Evolutionary conservation across 257 asterid genomes (phyloP).

Genomic region (Fraxinus excelsior): DNA sequence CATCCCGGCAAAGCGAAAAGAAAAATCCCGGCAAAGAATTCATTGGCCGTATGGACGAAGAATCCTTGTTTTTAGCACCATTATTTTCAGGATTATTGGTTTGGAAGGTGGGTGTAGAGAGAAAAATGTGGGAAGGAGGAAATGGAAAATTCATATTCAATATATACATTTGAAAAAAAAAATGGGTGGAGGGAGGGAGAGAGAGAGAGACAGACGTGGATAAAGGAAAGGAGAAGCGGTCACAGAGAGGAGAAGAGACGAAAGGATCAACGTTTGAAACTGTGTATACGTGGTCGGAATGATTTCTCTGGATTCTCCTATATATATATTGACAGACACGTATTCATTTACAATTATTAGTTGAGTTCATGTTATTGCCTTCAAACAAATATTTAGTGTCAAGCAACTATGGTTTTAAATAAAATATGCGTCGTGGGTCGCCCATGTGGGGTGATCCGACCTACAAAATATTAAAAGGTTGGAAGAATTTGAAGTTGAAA

Average conservation of each 20-base stretch:
- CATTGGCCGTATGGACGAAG: conserved; percentile 12
- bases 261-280: conserved; percentile 43
- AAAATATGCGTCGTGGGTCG: no score
- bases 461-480: no score
- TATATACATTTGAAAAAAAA: not conserved
- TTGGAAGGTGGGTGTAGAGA: conserved; percentile 22
- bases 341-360: no score
- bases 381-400: no score
- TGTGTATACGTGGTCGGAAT: conserved; percentile 36
- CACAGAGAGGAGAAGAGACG: conserved; percentile 35
- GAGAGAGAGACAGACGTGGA: conserved; percentile 28
- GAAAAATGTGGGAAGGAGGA: conserved; percentile 26
- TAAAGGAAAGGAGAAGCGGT: conserved; percentile 28
- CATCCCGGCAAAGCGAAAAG: not conserved
- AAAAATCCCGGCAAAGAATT: conserved; percentile 4
- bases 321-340: not conserved
- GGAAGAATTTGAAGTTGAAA: no score
- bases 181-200: not conserved
- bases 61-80: conserved; percentile 11
- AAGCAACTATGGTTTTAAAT: no score
- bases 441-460: no score
- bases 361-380: no score
- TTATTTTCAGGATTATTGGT: conserved; percentile 11
- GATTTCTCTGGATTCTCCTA: conserved; percentile 20
- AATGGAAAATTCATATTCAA: conserved; percentile 32